These are phyloP conservation scores for Tolypocladium album DNA, from an alignment of 2,329 filamentous ascomycete species.

Conservation along the genomic window DNA sequence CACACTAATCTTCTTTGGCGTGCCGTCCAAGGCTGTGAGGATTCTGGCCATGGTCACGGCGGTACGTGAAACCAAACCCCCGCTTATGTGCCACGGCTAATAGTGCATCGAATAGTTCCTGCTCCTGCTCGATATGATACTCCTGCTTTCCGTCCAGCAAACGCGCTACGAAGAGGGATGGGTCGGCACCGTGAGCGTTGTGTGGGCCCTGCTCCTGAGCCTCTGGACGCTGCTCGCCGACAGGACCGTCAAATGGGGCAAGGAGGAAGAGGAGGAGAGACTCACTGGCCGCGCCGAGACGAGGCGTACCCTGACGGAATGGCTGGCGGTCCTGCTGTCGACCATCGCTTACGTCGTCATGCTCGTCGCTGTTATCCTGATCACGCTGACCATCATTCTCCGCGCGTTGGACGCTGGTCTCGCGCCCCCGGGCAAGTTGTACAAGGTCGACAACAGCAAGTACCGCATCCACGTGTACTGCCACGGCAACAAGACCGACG, in stretches of 20 bases:
- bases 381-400: conserved; percentile 70
- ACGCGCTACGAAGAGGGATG: conserved; percentile 79
- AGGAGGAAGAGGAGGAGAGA: conserved; percentile 83
- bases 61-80: conserved; percentile 9
- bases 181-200: conserved; percentile 76
- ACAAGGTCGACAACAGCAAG: conserved; percentile 72
- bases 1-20: conserved; percentile 75
- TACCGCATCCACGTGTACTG: conserved; percentile 85
- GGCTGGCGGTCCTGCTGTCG: conserved; percentile 68
- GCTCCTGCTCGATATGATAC: conserved; percentile 55
- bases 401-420: conserved; percentile 71
- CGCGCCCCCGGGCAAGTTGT: conserved; percentile 60
- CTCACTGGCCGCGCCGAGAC: conserved; percentile 84
- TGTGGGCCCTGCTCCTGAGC: conserved; percentile 71
- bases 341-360: conserved; percentile 62
- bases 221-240: conserved; percentile 73
- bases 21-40: conserved; percentile 70
- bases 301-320: conserved; percentile 70
- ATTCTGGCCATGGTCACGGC: conserved; percentile 60
- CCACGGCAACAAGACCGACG: conserved; percentile 53
- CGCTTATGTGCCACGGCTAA: conserved; percentile 36
- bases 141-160: conserved; percentile 65
- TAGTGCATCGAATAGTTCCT: conserved; percentile 24
- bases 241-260: conserved; percentile 80
- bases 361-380: conserved; percentile 57